Conservation (phyloP, 352 stramenopile genomes). For the Hyaloperonospora brassicae region DNA sequence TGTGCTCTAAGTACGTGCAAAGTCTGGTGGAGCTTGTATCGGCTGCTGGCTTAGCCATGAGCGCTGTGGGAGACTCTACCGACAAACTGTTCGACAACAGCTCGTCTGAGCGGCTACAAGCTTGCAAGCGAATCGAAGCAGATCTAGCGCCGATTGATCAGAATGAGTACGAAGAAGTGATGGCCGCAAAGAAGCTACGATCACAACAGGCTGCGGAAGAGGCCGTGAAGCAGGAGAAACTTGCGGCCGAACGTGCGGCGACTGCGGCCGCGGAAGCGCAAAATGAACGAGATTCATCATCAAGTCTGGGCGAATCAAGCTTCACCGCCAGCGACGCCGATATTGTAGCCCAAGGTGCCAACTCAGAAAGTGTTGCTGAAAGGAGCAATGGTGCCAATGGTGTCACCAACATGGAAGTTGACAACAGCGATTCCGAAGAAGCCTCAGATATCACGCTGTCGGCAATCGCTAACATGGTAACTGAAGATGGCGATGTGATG, state of each 20-base stretch:
- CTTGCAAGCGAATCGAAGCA: slow-evolving; percentile 51
- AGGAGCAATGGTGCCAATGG: slow-evolving; percentile 11
- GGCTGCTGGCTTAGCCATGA: slow-evolving; percentile 52
- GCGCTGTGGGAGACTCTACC: slow-evolving; percentile 36
- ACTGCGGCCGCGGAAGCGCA: slow-evolving; percentile 21
- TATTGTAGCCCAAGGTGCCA: slow-evolving; percentile 20
- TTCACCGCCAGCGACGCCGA: slow-evolving; percentile 10
- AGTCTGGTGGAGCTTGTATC: slow-evolving; percentile 78
- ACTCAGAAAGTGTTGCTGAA: slow-evolving; percentile 21
- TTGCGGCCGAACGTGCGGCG: slow-evolving; percentile 30
- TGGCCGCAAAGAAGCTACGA: slow-evolving; percentile 33
- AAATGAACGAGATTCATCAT: slow-evolving; percentile 16
- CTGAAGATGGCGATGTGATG: slow-evolving; percentile 70
- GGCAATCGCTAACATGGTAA: slow-evolving; percentile 82
- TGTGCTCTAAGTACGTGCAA: slow-evolving; percentile 83
- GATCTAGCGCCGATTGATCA: slow-evolving; percentile 62
- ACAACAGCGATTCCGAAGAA: slow-evolving; percentile 75
- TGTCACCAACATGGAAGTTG: slow-evolving; percentile 69
- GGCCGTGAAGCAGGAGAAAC: slow-evolving; percentile 32
- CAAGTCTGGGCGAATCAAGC: slow-evolving; percentile 17
- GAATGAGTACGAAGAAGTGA: slow-evolving; percentile 60
- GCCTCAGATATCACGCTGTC: slow-evolving; percentile 69
- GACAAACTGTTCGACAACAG: slow-evolving; percentile 48
- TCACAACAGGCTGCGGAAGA: slow-evolving; percentile 28
- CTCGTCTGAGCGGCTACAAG: slow-evolving; percentile 30